Percentiles rank a stretch among this genome's conserved stretches.
Conservation (phyloP, 495 filamentous ascomycete genomes). For the Tirmania nivea region DNA sequence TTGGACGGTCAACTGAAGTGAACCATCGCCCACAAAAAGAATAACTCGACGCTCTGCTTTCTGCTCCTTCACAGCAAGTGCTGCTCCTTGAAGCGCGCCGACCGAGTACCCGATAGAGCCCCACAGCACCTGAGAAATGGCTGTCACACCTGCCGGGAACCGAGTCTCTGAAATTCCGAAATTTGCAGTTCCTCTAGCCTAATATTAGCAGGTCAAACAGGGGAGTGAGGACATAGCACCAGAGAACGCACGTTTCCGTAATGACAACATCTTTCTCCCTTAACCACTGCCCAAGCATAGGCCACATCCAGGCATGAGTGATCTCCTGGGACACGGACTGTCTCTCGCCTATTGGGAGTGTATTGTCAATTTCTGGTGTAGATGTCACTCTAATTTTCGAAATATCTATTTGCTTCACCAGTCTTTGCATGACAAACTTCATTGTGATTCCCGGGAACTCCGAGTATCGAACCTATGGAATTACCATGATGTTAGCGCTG, state of each 20-base stretch:
- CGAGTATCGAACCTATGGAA: conserved; percentile 34
- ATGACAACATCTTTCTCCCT: conserved; percentile 56
- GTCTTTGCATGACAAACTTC: conserved; percentile 63
- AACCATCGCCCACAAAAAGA: conserved; percentile 74
- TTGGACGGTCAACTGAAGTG: conserved; percentile 64
- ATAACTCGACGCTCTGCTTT: conserved; percentile 38
- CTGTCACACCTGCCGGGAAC: conserved; percentile 53
- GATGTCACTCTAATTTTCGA: conserved; percentile 30
- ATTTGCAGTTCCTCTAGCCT: conserved; percentile 44
- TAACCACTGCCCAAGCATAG: conserved; percentile 54
- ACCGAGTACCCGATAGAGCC: conserved; percentile 71
- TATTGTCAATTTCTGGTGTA: conserved; percentile 29
- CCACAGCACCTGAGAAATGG: conserved; percentile 71
- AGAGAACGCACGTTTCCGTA: conserved; percentile 41
- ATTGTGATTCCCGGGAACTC: conserved; percentile 69
- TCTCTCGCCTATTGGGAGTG: conserved; percentile 32
- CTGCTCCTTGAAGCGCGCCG: conserved; percentile 56
- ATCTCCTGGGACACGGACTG: conserved; percentile 29
- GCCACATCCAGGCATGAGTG: conserved; percentile 76
- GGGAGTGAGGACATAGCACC: not conserved
- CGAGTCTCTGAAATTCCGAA: conserved; percentile 79
- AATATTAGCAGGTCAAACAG: not conserved
- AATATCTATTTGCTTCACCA: conserved; percentile 39
- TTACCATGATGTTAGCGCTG: conserved; percentile 16
- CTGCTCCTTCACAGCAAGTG: conserved; percentile 43